These are phyloP conservation scores for Asterochloris erici DNA, from an alignment of 139 green algal genomes.

Conservation along the genomic window DNA sequence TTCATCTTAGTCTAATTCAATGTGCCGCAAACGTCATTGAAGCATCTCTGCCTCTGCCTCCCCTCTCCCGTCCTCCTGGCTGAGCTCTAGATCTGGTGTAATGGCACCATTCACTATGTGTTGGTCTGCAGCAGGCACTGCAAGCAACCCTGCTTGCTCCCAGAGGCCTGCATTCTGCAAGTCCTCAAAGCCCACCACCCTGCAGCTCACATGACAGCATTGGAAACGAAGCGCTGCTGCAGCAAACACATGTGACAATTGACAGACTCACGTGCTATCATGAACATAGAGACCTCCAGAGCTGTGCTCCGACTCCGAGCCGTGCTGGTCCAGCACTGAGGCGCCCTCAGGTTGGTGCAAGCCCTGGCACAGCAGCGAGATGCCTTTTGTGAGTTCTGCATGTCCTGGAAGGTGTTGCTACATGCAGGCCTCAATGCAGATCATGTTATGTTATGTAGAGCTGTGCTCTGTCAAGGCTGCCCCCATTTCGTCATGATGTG, in stretches of 20 bases:
- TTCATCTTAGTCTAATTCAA: no score
- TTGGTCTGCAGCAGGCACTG: not conserved
- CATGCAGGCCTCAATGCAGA: no score
- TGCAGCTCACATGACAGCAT: not conserved
- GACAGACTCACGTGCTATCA: not conserved
- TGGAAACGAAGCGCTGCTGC: not conserved
- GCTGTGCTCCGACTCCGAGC: not conserved
- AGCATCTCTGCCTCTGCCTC: no score
- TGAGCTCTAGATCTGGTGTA: no score
- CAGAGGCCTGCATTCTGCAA: slow-evolving; percentile 16
- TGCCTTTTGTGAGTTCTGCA: not conserved
- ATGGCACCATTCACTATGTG: no score
- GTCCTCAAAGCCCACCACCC: slow-evolving; percentile 8
- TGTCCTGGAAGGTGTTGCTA: no score
- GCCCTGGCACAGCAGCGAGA: not conserved
- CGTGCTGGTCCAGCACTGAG: not conserved
- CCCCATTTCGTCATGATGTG: no score
- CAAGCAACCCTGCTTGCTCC: slow-evolving; percentile 4
- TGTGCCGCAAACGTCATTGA: no score
- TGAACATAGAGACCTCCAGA: not conserved
- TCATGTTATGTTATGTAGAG: no score
- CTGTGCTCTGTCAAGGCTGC: not conserved
- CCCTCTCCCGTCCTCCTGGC: no score
- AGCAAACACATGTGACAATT: no score
- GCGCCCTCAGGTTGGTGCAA: not conserved